phyloP scores from a whole-genome alignment of 345 rosid genomes.

The Arabis alpina region DNA sequence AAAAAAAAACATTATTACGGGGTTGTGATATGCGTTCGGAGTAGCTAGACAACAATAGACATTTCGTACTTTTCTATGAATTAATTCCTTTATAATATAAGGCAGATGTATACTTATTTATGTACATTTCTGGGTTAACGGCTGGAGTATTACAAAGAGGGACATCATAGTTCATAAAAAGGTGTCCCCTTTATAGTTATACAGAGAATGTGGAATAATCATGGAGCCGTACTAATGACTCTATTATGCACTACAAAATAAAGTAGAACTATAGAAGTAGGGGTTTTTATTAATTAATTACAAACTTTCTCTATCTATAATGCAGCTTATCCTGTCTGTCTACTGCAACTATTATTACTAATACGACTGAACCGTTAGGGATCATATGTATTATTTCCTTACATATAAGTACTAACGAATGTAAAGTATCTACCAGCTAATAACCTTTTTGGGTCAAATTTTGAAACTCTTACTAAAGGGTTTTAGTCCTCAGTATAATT shows the following conservation, averaged over 20 bases:
- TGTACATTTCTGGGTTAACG: constrained; percentile 23
- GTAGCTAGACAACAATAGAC: constrained; percentile 25
- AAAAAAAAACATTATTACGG: background rate
- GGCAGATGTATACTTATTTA: no score
- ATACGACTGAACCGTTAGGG: constrained; percentile 1
- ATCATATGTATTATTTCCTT: no score
- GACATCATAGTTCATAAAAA: constrained; percentile 38
- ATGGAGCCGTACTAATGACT: constrained; percentile 37
- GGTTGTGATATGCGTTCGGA: constrained; percentile 22
- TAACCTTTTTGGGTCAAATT: no score
- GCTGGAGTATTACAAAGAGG: constrained; percentile 37
- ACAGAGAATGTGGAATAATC: constrained; percentile 47
- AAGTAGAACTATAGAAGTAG: constrained; percentile 24
- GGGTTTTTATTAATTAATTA: background rate
- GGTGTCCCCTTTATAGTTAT: constrained; percentile 34
- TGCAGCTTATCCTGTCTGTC: constrained; percentile 15
- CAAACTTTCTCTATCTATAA: background rate
- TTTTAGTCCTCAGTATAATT: no score
- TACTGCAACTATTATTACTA: background rate
- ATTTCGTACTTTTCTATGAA: constrained; percentile 4
- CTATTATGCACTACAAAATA: background rate
- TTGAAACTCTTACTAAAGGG: no score
- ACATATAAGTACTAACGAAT: no score
- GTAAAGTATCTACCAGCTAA: no score
- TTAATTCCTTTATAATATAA: background rate